Base-by-base conservation (phyloP, 139 green algal species). In the Micractinium conductrix region DNA sequence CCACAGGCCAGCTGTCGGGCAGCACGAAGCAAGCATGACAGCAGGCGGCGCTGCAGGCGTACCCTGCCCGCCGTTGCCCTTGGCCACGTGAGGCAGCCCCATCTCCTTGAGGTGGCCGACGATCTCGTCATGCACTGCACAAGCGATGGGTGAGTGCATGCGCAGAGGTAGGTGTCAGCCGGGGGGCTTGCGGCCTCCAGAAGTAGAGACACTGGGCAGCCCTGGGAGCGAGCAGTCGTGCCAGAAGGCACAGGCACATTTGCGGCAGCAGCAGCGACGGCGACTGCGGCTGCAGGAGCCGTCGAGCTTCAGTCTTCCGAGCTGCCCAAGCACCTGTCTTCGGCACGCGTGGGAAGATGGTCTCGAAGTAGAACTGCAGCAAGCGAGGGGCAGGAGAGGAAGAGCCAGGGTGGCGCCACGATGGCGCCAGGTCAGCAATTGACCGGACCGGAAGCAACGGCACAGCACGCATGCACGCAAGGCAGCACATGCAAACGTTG, bases 281-380 rank as follows among this genome's bases (percentile, higher is more conserved):
- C 48, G 16, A 62, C 19, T 62, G 53, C 53, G 53, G 53, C 10
- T 12, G 70, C 70, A 78, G 70, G 21, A 14, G 10, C n/a, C n/a
- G n/a, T n/a, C n/a, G n/a, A n/a, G n/a, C n/a, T n/a, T n/a, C n/a
- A n/a, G n/a, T n/a, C n/a, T n/a, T n/a, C n/a, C n/a, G n/a, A n/a
- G n/a, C n/a, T n/a, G n/a, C n/a, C n/a, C n/a, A n/a, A n/a, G 28
- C 76, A 82, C 76, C 76, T 22, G 92, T 90, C 90, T 98, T 98
- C 45, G 96, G 96, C 37, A 99, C 96, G 60, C 96, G 92, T 21
- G 96, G 96, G 82, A 99, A 98, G 81, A 99, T 96, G 38, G 96
- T 98, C 90, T 99, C 96, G 88, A 98, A 99, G 87, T 99, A 99
- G 86, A 97, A 98, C 96, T 98, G 92, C 87, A 82, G 38, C 70